Evolutionary conservation across 768 basidiomycete genomes (phyloP).

Genomic region (Serpula lacrymans): DNA sequence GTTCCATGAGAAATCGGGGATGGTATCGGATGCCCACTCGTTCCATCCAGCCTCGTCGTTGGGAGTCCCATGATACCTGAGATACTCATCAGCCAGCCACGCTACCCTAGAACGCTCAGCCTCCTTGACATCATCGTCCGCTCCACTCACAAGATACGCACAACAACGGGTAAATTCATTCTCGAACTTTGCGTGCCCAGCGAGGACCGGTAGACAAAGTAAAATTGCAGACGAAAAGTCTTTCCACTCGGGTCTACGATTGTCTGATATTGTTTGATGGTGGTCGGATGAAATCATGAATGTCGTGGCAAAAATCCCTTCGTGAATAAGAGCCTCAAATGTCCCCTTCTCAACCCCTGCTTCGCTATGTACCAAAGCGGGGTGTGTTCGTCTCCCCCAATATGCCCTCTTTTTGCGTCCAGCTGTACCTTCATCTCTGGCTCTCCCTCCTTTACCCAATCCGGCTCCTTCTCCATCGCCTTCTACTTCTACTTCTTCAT

Average conservation of each 20-base stretch:
- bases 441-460: conserved; percentile 26
- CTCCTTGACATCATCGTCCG: conserved; percentile 35
- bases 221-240: conserved; percentile 61
- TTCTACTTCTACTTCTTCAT: conserved; percentile 34
- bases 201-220: conserved; percentile 55
- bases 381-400: conserved; percentile 77
- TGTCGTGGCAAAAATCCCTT: conserved; percentile 74
- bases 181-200: conserved; percentile 59
- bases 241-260: conserved; percentile 45
- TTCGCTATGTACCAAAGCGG: conserved; percentile 50
- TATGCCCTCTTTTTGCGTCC: conserved; percentile 63
- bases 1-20: conserved; percentile 38
- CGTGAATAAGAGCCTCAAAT: conserved; percentile 78
- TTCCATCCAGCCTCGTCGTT: conserved; percentile 55
- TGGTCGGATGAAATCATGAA: conserved; percentile 34
- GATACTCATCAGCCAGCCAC: conserved; percentile 68
- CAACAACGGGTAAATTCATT: conserved; percentile 67
- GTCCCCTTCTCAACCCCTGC: conserved; percentile 58
- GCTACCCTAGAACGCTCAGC: conserved; percentile 44
- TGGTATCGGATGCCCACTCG: conserved; percentile 48
- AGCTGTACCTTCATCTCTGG: conserved; percentile 27
- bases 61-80: conserved; percentile 53
- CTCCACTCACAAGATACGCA: conserved; percentile 59
- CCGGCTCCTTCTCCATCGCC: conserved; percentile 23
- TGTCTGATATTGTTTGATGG: conserved; percentile 15